These are phyloP conservation scores for Euphorbia pulcherrima DNA, from an alignment of 345 rosid species.

Conservation along the genomic window DNA sequence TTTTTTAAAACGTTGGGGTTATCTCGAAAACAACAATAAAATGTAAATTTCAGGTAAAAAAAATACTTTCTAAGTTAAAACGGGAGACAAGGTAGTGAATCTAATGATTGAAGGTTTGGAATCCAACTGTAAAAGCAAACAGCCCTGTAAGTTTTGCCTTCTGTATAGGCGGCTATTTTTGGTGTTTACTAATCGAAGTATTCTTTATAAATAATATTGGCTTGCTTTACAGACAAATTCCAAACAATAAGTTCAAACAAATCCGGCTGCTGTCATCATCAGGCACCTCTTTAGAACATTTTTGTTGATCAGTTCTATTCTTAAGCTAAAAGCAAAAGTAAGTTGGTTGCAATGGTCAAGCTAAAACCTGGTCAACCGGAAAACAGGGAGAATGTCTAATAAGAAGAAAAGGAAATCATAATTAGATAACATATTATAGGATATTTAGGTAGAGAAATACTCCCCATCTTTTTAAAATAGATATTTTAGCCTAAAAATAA, in stretches of 20 bases:
- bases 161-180: too few relatives aligned
- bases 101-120: too few relatives aligned
- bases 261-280: neutral
- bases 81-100: too few relatives aligned
- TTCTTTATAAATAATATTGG: neutral
- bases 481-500: too few relatives aligned
- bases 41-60: too few relatives aligned
- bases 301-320: neutral
- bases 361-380: conserved; percentile 1
- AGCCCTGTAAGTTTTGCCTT: too few relatives aligned
- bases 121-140: too few relatives aligned
- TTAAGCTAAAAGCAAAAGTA: neutral
- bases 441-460: neutral
- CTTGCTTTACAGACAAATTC: neutral
- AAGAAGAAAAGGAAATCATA: neutral
- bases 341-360: neutral
- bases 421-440: neutral
- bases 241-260: neutral
- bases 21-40: too few relatives aligned
- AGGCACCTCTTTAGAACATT: neutral
- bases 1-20: too few relatives aligned
- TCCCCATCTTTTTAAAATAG: too few relatives aligned
- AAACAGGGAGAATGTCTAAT: conserved; percentile 16
- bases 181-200: too few relatives aligned
- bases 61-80: too few relatives aligned